Conservation (phyloP, 73 alveolate species). For the Paramecium biaurelia region DNA sequence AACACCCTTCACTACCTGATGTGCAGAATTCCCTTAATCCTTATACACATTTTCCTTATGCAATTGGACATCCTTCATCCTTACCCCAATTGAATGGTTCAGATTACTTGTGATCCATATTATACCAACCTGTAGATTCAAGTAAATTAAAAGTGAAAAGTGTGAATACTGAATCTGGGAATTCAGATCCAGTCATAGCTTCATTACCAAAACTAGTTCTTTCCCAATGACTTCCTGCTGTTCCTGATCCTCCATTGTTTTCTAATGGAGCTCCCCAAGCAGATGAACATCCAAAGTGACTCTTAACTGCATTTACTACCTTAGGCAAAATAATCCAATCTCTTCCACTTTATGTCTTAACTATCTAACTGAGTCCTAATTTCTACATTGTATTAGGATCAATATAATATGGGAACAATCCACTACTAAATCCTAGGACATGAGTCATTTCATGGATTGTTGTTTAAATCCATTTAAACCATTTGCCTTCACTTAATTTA, state of each 20-base stretch:
- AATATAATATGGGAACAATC: neutral
- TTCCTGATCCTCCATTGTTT: constrained; percentile 54
- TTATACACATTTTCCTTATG: neutral
- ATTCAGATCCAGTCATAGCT: constrained; percentile 50
- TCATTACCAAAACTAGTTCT: constrained; percentile 58
- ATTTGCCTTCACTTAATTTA: neutral
- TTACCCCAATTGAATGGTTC: constrained; percentile 61
- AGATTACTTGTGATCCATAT: neutral
- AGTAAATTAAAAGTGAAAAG: constrained; percentile 8
- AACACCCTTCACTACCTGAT: neutral
- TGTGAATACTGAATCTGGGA: constrained; percentile 21
- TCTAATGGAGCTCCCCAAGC: constrained; percentile 61
- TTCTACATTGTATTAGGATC: neutral
- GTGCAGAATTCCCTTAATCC: constrained; percentile 19
- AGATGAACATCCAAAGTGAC: constrained; percentile 16
- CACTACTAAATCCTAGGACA: constrained; percentile 41
- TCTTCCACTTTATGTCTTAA: neutral
- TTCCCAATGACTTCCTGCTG: constrained; percentile 66
- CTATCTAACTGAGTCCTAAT: neutral
- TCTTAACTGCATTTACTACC: neutral
- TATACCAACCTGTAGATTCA: constrained; percentile 62
- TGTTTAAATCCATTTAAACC: constrained; percentile 47
- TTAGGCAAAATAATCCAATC: neutral
- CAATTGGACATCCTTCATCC: constrained; percentile 43
- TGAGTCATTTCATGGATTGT: constrained; percentile 57